These are phyloP conservation scores for Russula olivacea DNA, from an alignment of 768 basidiomycete genomes.

Conservation along the genomic window DNA sequence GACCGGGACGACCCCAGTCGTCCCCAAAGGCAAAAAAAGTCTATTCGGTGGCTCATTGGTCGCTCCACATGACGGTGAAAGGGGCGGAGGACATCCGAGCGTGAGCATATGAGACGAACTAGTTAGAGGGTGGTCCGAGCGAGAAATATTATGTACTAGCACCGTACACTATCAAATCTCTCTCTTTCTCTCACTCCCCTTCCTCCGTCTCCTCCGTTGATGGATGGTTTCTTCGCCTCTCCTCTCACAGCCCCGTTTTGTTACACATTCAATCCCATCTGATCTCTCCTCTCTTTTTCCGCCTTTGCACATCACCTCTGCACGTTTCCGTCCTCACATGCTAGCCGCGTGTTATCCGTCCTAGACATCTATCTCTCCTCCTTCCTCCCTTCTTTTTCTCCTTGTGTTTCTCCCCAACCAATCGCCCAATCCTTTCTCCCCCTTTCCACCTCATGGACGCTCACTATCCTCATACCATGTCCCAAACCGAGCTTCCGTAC, in stretches of 20 bases:
- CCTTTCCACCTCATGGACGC: constrained; percentile 26
- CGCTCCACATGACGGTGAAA: background rate
- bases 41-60: constrained; percentile 22
- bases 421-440: constrained; percentile 12
- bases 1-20: background rate
- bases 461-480: constrained; percentile 29
- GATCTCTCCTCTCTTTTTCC: constrained; percentile 23
- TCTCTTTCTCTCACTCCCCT: background rate
- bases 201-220: background rate
- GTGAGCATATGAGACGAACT: background rate
- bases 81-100: background rate
- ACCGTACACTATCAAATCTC: background rate
- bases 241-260: constrained; percentile 2
- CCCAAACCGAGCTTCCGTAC: constrained; percentile 31
- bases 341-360: constrained; percentile 19
- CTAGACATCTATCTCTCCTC: constrained; percentile 17
- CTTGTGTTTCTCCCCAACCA: constrained; percentile 9
- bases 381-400: constrained; percentile 2
- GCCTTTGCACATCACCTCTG: constrained; percentile 18
- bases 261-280: constrained; percentile 9
- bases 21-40: constrained; percentile 16
- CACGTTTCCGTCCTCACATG: constrained; percentile 22
- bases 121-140: background rate
- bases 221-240: background rate
- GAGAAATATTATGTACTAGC: constrained; percentile 20